Evolutionary conservation across 371 early-diverging fungal genomes (phyloP).

Genomic region (Apophysomyces variabilis): DNA sequence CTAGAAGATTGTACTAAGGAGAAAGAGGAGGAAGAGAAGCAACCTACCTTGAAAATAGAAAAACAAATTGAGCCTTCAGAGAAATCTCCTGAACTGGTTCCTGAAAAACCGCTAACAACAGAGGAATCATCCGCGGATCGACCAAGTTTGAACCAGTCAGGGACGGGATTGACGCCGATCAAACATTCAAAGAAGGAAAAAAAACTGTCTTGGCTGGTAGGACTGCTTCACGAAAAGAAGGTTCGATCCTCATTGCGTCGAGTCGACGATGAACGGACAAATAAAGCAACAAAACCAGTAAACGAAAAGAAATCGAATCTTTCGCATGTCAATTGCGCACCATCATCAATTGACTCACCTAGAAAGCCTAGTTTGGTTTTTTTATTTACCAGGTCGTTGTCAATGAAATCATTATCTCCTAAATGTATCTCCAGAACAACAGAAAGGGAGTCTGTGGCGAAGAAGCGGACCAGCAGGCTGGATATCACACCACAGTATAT

Average conservation of each 20-base stretch:
- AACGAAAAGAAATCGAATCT: neutral
- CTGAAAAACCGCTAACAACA: neutral
- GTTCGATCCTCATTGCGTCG: neutral
- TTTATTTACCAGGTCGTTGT: slow-evolving; percentile 5
- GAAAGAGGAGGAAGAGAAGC: slow-evolving; percentile 6
- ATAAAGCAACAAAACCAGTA: neutral
- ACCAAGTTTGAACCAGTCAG: slow-evolving; percentile 7
- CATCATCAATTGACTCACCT: neutral
- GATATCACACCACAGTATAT: slow-evolving; percentile 6
- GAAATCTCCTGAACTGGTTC: slow-evolving; percentile 1
- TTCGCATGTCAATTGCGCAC: neutral
- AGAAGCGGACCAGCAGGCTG: slow-evolving; percentile 10
- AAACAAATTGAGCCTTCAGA: neutral
- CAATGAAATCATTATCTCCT: slow-evolving; percentile 3
- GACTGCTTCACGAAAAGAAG: slow-evolving; percentile 1
- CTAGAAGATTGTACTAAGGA: slow-evolving; percentile 4
- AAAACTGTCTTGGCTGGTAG: neutral
- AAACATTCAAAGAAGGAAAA: neutral
- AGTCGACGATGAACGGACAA: neutral
- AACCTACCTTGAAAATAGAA: slow-evolving; percentile 3
- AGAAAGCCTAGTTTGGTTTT: neutral
- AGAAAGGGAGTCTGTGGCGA: neutral
- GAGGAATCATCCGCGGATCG: slow-evolving; percentile 3
- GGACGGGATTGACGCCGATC: neutral
- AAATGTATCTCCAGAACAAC: neutral